Evolutionary conservation across 2,329 filamentous ascomycete species (phyloP).

Genomic region (Hypoxylon rubiginosum): DNA sequence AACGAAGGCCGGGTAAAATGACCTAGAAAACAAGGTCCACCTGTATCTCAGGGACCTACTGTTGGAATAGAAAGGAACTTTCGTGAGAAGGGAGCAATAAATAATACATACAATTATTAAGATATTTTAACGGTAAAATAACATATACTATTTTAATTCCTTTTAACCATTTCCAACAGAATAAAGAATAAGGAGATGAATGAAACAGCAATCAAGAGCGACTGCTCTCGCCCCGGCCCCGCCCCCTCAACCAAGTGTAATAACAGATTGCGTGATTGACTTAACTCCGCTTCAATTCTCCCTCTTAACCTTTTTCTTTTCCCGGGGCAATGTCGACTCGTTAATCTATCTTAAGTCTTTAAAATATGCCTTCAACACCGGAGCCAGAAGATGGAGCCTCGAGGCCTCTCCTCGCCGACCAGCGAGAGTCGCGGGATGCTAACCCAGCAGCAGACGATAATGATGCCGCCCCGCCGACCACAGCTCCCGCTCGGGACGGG

Average conservation of each 20-base stretch:
- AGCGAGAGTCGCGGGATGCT: constrained; percentile 21
- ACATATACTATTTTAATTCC: no score
- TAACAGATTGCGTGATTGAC: constrained; percentile 35
- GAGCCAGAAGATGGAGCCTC: constrained; percentile 33
- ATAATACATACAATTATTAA: no score
- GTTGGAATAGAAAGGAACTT: neutral
- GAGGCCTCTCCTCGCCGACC: constrained; percentile 39
- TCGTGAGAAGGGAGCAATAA: neutral
- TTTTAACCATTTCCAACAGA: neutral
- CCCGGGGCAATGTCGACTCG: neutral
- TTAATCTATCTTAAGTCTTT: neutral
- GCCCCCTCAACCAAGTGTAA: constrained; percentile 4
- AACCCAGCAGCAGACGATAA: constrained; percentile 1
- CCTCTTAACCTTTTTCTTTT: constrained; percentile 13
- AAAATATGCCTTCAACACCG: constrained; percentile 30
- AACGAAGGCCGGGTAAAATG: no score
- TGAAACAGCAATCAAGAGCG: neutral
- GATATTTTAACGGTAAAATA: no score
- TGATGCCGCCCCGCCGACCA: constrained; percentile 22
- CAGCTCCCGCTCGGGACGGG: constrained; percentile 21
- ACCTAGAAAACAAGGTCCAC: no score
- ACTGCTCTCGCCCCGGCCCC: constrained; percentile 7
- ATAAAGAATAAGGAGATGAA: no score
- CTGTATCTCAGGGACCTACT: neutral
- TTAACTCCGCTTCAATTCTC: constrained; percentile 33